phyloP scores from a whole-genome alignment of 1,284 basidiomycete genomes.

The Leccinum cinnamomeum region DNA sequence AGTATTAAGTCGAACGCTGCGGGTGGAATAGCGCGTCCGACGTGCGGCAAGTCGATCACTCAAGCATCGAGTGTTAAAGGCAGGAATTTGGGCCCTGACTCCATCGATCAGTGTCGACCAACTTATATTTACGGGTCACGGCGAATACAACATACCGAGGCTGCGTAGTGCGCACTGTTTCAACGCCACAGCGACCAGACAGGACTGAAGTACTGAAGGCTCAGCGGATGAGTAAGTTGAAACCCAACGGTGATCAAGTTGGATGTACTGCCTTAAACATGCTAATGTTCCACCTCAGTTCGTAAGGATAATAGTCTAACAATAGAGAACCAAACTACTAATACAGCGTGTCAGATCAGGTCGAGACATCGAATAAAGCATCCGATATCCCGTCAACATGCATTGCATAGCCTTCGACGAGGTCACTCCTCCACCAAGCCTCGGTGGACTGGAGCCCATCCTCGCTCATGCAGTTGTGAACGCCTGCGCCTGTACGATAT shows the following conservation, averaged over 20 bases:
- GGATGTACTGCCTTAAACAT: background rate
- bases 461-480: slow-evolving; percentile 18
- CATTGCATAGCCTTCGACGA: no score
- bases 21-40: background rate
- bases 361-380: no score
- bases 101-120: background rate
- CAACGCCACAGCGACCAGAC: background rate
- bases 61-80: background rate
- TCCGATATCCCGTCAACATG: no score
- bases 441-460: no score
- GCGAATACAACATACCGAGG: background rate
- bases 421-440: no score
- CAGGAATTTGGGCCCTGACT: background rate
- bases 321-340: no score
- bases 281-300: no score
- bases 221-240: background rate
- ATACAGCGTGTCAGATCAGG: no score
- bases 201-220: background rate
- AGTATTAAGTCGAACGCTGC: background rate
- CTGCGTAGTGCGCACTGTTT: background rate
- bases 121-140: background rate
- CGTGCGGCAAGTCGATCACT: background rate
- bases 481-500: no score
- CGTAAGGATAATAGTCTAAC: no score
- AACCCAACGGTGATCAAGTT: background rate